Percentiles rank a stretch among this genome's conserved stretches.
Conservation (phyloP, 306 rosid species). For the Sicyos baderoa region DNA sequence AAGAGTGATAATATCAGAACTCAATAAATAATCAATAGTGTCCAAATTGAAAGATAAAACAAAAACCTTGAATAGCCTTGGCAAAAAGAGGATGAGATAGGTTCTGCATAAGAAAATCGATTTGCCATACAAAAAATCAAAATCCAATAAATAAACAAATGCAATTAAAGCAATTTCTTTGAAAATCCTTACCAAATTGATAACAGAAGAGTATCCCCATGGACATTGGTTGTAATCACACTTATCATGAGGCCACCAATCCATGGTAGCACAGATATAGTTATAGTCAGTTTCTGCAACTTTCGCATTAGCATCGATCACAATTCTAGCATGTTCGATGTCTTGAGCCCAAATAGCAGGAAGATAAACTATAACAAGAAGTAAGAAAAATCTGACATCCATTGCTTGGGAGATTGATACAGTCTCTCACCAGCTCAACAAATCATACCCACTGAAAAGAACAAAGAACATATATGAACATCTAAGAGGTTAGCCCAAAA, state of each 20-base stretch:
- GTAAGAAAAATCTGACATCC: conserved; percentile 40
- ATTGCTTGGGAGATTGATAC: conserved; percentile 29
- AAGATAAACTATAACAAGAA: conserved; percentile 49
- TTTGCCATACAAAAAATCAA: not conserved
- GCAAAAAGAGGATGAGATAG: conserved; percentile 63
- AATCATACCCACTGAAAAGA: conserved; percentile 11
- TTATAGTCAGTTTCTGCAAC: conserved; percentile 57
- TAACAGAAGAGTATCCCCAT: conserved; percentile 73
- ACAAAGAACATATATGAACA: not conserved
- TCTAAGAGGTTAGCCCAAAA: not conserved
- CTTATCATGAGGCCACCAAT: conserved; percentile 96
- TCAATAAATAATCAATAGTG: not conserved
- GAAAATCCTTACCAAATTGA: conserved; percentile 51
- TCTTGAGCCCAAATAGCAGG: conserved; percentile 42
- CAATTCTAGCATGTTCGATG: conserved; percentile 30
- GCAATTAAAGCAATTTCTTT: not conserved
- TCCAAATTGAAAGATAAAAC: conserved; percentile 11
- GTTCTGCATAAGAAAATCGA: conserved; percentile 45
- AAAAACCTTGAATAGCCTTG: conserved; percentile 79
- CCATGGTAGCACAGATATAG: conserved; percentile 87
- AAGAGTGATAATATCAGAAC: conserved; percentile 26
- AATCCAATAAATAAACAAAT: not conserved
- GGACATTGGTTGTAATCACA: conserved; percentile 84
- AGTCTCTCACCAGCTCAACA: conserved; percentile 6
- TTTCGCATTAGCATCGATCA: conserved; percentile 40